Base-by-base conservation (phyloP, 2,329 filamentous ascomycete species). In the Aspergillus nomiae region DNA sequence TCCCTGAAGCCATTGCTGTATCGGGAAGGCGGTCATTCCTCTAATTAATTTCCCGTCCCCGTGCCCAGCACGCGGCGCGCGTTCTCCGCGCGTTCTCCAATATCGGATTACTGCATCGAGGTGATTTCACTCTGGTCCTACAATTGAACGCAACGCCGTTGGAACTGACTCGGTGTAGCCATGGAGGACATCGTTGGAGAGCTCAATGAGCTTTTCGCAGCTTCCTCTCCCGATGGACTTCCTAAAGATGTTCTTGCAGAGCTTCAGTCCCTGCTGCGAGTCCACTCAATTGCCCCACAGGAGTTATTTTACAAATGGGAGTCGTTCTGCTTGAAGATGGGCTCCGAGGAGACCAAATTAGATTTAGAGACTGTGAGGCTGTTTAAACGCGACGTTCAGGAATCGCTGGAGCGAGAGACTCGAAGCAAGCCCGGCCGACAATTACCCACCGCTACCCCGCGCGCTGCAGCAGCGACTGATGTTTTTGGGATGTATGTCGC, bases 281-380 rank as follows among this genome's bases (percentile, higher is more conserved):
- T 98, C 64, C 92, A 97, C 79, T 88, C 88, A 55, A 86, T 98
- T 64, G 87, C 89, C 19, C 85, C 89, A 38, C 89, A 98, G 76
- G 95, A 98, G 75, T 84, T 98, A 30, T 97, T 92, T 79, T 97
- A 92, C 87, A 98, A 98, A 84, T 99, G 95, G 95, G 95, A 99
- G 78, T 94, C 93, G 0, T 98, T 97, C 83, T 94, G 91, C 78
- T 90, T 99, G 76, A 96, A 94, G 79, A 93, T 98, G 89, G 92
- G 94, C 28, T 82, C 87, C 55, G 92, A 96, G 61, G 90, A 92
- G 62, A 89, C 89, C 65, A 89, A 85, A 63, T 80, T 92, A 65
- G 87, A 90, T 55, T 83, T 96, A 48, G 86, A 90, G 43, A 90
- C 86, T 0, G 86, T 92, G 53, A 86, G 90, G 50, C 87, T 88